A percentile compares a stretch with the other conserved stretches of the same genome.
These are phyloP conservation scores for Ascochyta koolunga DNA, from an alignment of 2,329 filamentous ascomycete genomes.

Conservation along the genomic window DNA sequence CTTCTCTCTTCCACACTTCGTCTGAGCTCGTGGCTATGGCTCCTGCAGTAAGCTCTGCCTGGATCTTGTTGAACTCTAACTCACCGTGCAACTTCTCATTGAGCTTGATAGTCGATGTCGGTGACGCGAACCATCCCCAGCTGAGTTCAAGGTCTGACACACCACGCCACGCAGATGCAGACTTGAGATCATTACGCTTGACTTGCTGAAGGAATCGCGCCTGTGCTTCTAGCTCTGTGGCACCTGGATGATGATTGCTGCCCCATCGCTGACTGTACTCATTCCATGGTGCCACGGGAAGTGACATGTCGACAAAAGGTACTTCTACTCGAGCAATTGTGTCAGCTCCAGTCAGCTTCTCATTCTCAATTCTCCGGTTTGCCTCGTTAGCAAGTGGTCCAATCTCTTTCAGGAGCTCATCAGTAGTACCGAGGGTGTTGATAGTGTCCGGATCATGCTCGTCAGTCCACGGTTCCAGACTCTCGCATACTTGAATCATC, in stretches of 20 bases:
- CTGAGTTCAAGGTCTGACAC: slow-evolving; percentile 48
- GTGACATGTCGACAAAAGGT: slow-evolving; percentile 54
- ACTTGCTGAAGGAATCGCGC: slow-evolving; percentile 42
- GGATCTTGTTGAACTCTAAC: slow-evolving; percentile 43
- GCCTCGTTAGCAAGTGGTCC: slow-evolving; percentile 47
- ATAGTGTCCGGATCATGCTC: slow-evolving; percentile 20
- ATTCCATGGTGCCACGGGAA: slow-evolving; percentile 56
- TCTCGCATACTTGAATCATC: slow-evolving; percentile 44
- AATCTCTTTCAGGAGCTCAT: slow-evolving; percentile 44
- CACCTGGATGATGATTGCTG: slow-evolving; percentile 2
- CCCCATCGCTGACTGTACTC: slow-evolving; percentile 27
- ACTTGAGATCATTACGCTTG: slow-evolving; percentile 40
- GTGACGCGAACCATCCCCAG: slow-evolving; percentile 57
- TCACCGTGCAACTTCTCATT: slow-evolving; percentile 52
- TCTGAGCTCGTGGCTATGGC: slow-evolving; percentile 49
- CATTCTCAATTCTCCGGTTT: slow-evolving; percentile 47
- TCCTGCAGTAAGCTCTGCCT: slow-evolving; percentile 41
- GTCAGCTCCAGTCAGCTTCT: slow-evolving; percentile 55
- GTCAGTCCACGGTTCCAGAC: slow-evolving; percentile 34
- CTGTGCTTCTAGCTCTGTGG: slow-evolving; percentile 40
- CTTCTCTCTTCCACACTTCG: slow-evolving; percentile 57
- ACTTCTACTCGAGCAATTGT: slow-evolving; percentile 57
- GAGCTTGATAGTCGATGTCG: slow-evolving; percentile 46
- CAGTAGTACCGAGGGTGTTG: slow-evolving; percentile 37
- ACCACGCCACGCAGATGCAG: slow-evolving; percentile 49